Conservation (phyloP, 2,329 filamentous ascomycete genomes). For the Nemania diffusa region DNA sequence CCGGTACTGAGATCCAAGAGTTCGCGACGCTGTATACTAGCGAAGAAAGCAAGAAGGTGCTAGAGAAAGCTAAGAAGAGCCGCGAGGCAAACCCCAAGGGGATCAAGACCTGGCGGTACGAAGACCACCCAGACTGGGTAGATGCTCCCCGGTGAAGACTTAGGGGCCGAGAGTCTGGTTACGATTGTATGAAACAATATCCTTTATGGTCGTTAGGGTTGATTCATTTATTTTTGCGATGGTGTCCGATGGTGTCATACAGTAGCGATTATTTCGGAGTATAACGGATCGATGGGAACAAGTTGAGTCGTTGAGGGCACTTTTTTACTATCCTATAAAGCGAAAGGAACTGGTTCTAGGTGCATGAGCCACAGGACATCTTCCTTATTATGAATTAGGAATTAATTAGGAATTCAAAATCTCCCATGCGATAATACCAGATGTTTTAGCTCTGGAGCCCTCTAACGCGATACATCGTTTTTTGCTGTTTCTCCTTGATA, state of each 20-base stretch:
- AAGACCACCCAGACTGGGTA: conserved; percentile 70
- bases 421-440: too few relatives aligned
- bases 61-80: conserved; percentile 65
- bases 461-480: too few relatives aligned
- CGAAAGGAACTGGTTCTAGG: neutral
- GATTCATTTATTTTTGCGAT: conserved; percentile 7
- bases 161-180: neutral
- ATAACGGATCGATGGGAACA: neutral
- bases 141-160: conserved; percentile 35
- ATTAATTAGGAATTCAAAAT: too few relatives aligned
- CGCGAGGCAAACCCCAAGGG: conserved; percentile 64
- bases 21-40: conserved; percentile 60
- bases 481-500: too few relatives aligned
- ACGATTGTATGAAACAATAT: conserved; percentile 7
- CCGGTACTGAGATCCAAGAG: conserved; percentile 62
- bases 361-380: neutral
- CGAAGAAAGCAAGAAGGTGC: conserved; percentile 59
- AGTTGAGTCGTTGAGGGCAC: neutral
- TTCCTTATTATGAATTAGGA: too few relatives aligned
- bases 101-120: conserved; percentile 68
- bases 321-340: too few relatives aligned
- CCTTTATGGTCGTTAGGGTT: neutral
- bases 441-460: too few relatives aligned
- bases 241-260: neutral
- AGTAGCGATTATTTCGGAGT: neutral